A percentile compares a stretch with the other conserved stretches of the same genome.
phyloP scores from a whole-genome alignment of 805 yeast genomes.

The Yarrowia sp. region DNA sequence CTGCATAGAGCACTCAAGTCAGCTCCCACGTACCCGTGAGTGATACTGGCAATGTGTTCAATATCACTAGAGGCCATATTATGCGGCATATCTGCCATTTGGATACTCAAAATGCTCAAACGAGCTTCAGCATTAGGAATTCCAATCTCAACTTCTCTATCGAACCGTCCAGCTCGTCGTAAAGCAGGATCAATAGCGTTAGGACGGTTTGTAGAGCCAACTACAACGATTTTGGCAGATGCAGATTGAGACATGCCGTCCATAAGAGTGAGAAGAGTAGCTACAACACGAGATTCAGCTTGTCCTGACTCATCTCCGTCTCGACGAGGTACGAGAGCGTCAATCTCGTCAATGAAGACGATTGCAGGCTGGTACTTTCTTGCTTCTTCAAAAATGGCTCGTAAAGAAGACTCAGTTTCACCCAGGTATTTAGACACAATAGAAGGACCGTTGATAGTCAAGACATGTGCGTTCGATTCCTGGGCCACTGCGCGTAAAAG shows the following conservation, averaged over 20 bases:
- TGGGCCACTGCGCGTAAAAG: slow-evolving; percentile 76
- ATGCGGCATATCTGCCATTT: slow-evolving; percentile 60
- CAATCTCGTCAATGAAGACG: slow-evolving; percentile 88
- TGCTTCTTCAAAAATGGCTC: slow-evolving; percentile 84
- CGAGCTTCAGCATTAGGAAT: slow-evolving; percentile 98
- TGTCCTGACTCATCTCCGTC: slow-evolving; percentile 85
- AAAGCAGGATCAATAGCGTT: slow-evolving; percentile 83
- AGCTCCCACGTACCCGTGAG: slow-evolving; percentile 98
- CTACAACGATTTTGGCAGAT: slow-evolving; percentile 89
- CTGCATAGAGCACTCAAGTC: slow-evolving; percentile 84
- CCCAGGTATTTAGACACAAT: slow-evolving; percentile 91
- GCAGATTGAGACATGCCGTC: slow-evolving; percentile 98
- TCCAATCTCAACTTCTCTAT: slow-evolving; percentile 83
- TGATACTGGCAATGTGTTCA: slow-evolving; percentile 62
- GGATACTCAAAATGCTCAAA: slow-evolving; percentile 66
- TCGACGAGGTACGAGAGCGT: slow-evolving; percentile 83
- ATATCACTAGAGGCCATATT: slow-evolving; percentile 55
- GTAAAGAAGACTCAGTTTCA: slow-evolving; percentile 83
- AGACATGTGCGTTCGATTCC: slow-evolving; percentile 73
- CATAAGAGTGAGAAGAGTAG: slow-evolving; percentile 87
- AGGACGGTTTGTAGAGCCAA: slow-evolving; percentile 92
- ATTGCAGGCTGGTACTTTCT: slow-evolving; percentile 80
- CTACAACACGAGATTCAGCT: slow-evolving; percentile 85
- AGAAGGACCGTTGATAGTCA: slow-evolving; percentile 85
- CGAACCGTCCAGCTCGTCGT: slow-evolving; percentile 83